Evolutionary conservation across 2,329 filamentous ascomycete genomes (phyloP).

Genomic region (Teratosphaeria zuluensis): DNA sequence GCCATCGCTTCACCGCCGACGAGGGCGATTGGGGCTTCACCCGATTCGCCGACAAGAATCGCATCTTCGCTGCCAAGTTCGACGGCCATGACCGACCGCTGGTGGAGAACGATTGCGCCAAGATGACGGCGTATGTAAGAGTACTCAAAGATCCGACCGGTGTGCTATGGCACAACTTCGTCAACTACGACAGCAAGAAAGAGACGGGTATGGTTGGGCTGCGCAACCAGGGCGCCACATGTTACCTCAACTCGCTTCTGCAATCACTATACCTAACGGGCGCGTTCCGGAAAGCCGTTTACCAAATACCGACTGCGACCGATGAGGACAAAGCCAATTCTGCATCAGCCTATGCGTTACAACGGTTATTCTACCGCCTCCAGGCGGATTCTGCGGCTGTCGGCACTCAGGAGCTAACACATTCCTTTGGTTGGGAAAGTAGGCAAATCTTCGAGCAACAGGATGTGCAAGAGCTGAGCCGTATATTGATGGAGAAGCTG

Average conservation of each 20-base stretch:
- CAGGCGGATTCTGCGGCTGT: conserved; percentile 80
- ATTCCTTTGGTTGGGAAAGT: conserved; percentile 97
- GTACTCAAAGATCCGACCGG: conserved; percentile 80
- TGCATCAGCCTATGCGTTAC: conserved; percentile 67
- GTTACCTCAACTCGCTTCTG: conserved; percentile 43
- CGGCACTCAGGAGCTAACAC: conserved; percentile 83
- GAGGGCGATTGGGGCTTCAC: conserved; percentile 99
- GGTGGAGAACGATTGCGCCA: conserved; percentile 65
- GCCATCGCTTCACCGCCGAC: conserved; percentile 90
- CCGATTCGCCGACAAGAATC: conserved; percentile 80
- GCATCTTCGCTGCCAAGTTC: conserved; percentile 71
- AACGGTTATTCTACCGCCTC: conserved; percentile 87
- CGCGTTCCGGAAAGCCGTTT: conserved; percentile 91
- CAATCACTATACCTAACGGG: conserved; percentile 50
- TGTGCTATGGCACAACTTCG: conserved; percentile 83
- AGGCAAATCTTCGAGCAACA: conserved; percentile 98
- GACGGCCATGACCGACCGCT: conserved; percentile 60
- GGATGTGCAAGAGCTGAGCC: conserved; percentile 91
- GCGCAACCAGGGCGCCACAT: conserved; percentile 82
- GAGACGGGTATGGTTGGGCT: conserved; percentile 95
- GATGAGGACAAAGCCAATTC: conserved; percentile 77
- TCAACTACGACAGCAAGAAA: conserved; percentile 97
- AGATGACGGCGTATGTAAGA: conserved; percentile 73
- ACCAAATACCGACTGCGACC: conserved; percentile 86
- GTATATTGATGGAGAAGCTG: conserved; percentile 94